Evolutionary conservation across 257 asterid genomes (phyloP), one percentile per base, ranked within the genome.

Genomic region (Schizonepeta tenuifolia): DNA sequence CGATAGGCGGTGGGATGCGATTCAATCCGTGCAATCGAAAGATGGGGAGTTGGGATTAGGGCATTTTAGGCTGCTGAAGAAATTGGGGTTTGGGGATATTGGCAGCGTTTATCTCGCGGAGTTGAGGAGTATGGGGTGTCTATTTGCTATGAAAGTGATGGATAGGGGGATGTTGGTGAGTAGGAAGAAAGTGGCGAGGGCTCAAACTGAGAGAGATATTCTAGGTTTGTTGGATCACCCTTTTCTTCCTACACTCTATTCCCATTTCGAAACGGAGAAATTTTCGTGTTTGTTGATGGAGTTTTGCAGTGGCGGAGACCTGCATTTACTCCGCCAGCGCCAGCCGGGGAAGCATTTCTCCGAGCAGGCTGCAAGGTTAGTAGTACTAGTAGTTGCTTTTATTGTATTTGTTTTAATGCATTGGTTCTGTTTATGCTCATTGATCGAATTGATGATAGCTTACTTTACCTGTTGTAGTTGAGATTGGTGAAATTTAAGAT

Each of bases 271-370:
- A 64, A 92, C 96, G 1, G 98, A 87, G 1, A 90, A 90, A 73
- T 92, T 90, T 65, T 92, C 96, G 26, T 92, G 98, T 28, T 79
- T 92, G 91, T 67, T 92, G 12, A 92, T 92, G 96, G 98, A 92
- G 84, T 92, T 90, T n/a, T 92, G 98, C 84, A 88, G 92, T 44
- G 98, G 98, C 1, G 98, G 98, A 9, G 98, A 92, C 80, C 90
- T 92, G 72, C 98, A 92, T 84, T 82, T 92, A 79, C 98, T 90
- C 41, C 69, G 98, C 80, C 98, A 92, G 80, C 88, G 92, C 7
- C 98, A 90, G 81, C 85, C 82, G 0, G 96, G 92, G 61, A 86
- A 87, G 86, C 89, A 83, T 84, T 90, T 92, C 68, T 40, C 92
- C 1, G 98, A 92, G 83, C 96, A 88, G 77, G 96, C 96, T 13